Evolutionary conservation across 345 rosid genomes (phyloP).

Genomic region (Eutrema japonicum): DNA sequence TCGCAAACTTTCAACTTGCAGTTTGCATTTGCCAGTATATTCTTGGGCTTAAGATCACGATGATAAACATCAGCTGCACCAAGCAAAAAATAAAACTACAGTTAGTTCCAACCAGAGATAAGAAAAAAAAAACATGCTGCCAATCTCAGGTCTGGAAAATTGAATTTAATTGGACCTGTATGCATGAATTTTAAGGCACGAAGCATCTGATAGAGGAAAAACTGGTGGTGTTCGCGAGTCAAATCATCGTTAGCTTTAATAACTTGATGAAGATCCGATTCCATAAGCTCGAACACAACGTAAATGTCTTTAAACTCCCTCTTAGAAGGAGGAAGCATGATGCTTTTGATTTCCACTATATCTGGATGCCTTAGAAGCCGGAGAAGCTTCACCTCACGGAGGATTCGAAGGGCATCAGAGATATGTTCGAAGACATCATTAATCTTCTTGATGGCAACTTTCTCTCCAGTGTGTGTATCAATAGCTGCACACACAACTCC

Average conservation of each 20-base stretch:
- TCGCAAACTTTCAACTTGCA: constrained; percentile 97
- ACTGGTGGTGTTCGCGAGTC: constrained; percentile 94
- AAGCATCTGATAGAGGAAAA: constrained; percentile 95
- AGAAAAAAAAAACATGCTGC: not conserved
- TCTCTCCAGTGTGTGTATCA: constrained; percentile 91
- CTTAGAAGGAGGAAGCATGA: constrained; percentile 93
- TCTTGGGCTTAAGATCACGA: constrained; percentile 97
- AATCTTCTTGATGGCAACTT: constrained; percentile 93
- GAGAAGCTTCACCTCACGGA: constrained; percentile 91
- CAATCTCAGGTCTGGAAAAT: not conserved
- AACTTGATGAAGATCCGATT: constrained; percentile 99
- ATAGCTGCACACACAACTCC: constrained; percentile 97
- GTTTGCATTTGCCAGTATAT: constrained; percentile 94
- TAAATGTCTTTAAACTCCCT: constrained; percentile 92
- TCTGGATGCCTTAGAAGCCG: constrained; percentile 90
- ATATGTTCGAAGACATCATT: constrained; percentile 83
- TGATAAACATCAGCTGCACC: constrained; percentile 90
- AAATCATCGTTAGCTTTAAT: constrained; percentile 96
- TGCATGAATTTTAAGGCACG: constrained; percentile 96
- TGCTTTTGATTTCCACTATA: constrained; percentile 89
- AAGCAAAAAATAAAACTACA: not conserved
- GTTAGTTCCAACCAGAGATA: not conserved
- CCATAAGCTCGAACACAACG: constrained; percentile 98
- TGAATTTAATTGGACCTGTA: constrained; percentile 54
- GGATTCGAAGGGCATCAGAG: constrained; percentile 83